These are phyloP conservation scores for Teunomyces tritomae DNA, from an alignment of 805 yeast genomes.

Conservation along the genomic window DNA sequence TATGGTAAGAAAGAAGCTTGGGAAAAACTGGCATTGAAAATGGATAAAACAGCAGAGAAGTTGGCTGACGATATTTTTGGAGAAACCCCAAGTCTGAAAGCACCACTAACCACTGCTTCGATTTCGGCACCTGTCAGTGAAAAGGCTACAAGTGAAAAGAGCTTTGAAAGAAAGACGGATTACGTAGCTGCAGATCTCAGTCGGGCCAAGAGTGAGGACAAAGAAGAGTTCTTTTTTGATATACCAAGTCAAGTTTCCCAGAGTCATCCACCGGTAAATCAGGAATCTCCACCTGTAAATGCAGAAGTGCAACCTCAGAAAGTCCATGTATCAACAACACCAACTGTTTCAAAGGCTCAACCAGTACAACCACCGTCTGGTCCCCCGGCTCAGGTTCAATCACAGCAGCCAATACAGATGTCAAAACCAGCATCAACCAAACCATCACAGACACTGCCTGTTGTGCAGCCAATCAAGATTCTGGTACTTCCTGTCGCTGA, in stretches of 20 bases:
- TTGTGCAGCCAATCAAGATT: neutral
- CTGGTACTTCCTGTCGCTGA: neutral
- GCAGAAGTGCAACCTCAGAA: neutral
- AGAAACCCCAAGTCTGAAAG: conserved; percentile 7
- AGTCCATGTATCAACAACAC: neutral
- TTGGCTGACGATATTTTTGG: conserved; percentile 43
- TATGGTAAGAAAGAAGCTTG: conserved; percentile 37
- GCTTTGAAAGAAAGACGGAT: neutral
- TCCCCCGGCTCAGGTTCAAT: neutral
- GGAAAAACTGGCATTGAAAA: conserved; percentile 23
- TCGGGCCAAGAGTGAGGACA: neutral
- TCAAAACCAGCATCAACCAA: neutral
- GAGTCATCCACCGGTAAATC: neutral
- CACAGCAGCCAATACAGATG: neutral
- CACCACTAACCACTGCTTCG: neutral
- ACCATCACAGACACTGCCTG: neutral
- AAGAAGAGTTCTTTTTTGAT: neutral
- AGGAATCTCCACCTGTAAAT: neutral
- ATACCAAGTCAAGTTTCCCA: neutral
- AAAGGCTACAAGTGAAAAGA: conserved; percentile 1
- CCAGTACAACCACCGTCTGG: neutral
- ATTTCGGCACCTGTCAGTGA: neutral
- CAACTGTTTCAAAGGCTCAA: neutral
- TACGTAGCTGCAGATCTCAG: neutral
- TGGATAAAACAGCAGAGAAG: conserved; percentile 32